Evolutionary conservation across 2,329 filamentous ascomycete genomes (phyloP).

Genomic region (Epichloe brachyelytri): DNA sequence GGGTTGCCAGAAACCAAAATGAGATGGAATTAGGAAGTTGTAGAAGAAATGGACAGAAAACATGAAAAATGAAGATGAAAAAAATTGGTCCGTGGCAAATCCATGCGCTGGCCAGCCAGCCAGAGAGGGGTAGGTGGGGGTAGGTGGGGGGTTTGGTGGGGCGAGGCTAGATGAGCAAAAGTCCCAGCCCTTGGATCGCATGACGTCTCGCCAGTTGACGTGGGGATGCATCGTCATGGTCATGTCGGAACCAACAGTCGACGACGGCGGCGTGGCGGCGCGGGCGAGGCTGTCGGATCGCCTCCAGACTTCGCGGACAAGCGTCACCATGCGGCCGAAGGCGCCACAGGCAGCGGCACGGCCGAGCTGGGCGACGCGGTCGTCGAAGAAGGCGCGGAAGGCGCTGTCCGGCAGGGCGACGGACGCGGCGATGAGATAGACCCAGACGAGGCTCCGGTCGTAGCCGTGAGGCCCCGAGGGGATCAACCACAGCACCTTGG

Average conservation of each 20-base stretch:
- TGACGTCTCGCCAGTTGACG: constrained; percentile 90
- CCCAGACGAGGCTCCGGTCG: constrained; percentile 87
- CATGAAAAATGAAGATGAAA: constrained; percentile 6
- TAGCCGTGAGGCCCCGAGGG: constrained; percentile 71
- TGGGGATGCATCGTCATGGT: constrained; percentile 39
- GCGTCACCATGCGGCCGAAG: constrained; percentile 67
- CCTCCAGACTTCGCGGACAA: constrained; percentile 76
- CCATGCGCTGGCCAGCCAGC: neutral
- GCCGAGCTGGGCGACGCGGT: constrained; percentile 61
- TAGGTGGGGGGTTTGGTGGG: neutral
- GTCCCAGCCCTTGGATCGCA: constrained; percentile 85
- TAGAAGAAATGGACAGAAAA: constrained; percentile 10
- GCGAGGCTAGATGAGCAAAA: constrained; percentile 66
- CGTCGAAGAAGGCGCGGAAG: constrained; percentile 68
- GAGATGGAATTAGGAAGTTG: neutral
- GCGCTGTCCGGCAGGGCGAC: constrained; percentile 58
- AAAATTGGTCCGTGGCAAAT: neutral
- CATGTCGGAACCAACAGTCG: constrained; percentile 21
- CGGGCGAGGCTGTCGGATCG: constrained; percentile 48
- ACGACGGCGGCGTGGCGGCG: constrained; percentile 22
- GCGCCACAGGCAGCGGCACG: constrained; percentile 70
- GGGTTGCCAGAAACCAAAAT: neutral
- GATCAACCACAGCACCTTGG: constrained; percentile 65
- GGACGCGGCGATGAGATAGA: constrained; percentile 75
- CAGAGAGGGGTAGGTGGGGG: neutral